These are phyloP conservation scores for Ogataea allantospora DNA, from an alignment of 805 yeast genomes.

Conservation along the genomic window DNA sequence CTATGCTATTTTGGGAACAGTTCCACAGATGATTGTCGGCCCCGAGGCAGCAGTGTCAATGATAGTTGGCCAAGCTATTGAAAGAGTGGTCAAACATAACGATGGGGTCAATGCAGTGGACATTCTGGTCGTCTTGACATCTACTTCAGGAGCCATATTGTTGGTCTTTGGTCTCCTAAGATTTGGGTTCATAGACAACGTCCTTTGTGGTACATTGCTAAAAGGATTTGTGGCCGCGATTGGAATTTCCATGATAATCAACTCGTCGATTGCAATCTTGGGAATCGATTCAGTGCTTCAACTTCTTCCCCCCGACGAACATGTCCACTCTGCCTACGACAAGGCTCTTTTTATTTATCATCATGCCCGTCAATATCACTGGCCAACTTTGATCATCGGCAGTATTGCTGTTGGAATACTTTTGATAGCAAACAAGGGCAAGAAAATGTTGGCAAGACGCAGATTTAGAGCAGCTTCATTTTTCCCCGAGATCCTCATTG, in stretches of 20 bases:
- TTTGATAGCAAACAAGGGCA: slow-evolving; percentile 40
- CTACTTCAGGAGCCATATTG: slow-evolving; percentile 70
- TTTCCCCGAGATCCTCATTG: slow-evolving; percentile 81
- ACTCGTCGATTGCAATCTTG: slow-evolving; percentile 68
- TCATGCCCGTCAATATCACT: slow-evolving; percentile 49
- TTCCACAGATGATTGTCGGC: slow-evolving; percentile 87
- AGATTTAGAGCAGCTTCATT: slow-evolving; percentile 50
- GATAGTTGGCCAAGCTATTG: slow-evolving; percentile 77
- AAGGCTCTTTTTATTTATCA: slow-evolving; percentile 58
- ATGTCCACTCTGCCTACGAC: slow-evolving; percentile 68
- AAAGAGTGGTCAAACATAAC: slow-evolving; percentile 47
- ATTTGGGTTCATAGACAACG: slow-evolving; percentile 81
- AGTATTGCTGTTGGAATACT: slow-evolving; percentile 47
- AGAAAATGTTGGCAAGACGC: slow-evolving; percentile 35
- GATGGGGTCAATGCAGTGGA: slow-evolving; percentile 47
- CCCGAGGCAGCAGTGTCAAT: slow-evolving; percentile 89
- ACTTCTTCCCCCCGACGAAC: slow-evolving; percentile 43
- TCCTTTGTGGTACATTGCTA: slow-evolving; percentile 70
- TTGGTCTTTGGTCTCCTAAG: slow-evolving; percentile 76
- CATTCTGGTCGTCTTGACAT: slow-evolving; percentile 65
- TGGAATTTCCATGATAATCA: slow-evolving; percentile 78
- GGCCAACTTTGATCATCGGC: slow-evolving; percentile 63
- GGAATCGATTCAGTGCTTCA: slow-evolving; percentile 55
- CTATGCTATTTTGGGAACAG: slow-evolving; percentile 77
- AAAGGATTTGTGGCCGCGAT: slow-evolving; percentile 86